Percentiles rank a stretch among this genome's conserved stretches.
Evolutionary conservation across 2,329 filamentous ascomycete species (phyloP).

Genomic region (Thyridium curvatum): DNA sequence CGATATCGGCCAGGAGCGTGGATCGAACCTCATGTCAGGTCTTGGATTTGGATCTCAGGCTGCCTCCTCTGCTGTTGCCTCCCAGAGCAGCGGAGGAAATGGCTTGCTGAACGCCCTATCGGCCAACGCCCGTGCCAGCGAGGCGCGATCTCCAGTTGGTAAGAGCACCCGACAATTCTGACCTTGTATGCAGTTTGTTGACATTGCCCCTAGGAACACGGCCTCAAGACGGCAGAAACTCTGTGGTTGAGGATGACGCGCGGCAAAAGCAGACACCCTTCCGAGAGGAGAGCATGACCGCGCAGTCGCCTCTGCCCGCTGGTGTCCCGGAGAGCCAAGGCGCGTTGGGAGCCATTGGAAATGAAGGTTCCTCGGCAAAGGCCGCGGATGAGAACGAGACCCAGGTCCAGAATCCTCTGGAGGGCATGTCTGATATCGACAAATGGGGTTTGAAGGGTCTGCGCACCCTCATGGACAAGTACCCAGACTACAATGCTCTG

Average conservation of each 20-base stretch:
- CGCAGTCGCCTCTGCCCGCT: constrained; percentile 27
- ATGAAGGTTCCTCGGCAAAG: constrained; percentile 31
- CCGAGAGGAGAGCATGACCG: constrained; percentile 33
- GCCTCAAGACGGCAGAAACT: constrained; percentile 35
- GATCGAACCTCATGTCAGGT: constrained; percentile 43
- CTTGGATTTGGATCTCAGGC: constrained; percentile 46
- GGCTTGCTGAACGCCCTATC: constrained; percentile 59
- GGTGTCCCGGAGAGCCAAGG: constrained; percentile 28
- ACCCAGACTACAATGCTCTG: constrained; percentile 55
- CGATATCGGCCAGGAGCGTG: constrained; percentile 51
- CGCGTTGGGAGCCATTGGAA: constrained; percentile 40
- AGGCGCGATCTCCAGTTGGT: constrained; percentile 43
- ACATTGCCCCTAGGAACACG: constrained; percentile 27
- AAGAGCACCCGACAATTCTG: constrained; percentile 10
- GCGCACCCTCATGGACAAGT: constrained; percentile 57
- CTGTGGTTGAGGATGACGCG: constrained; percentile 33
- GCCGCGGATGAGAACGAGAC: constrained; percentile 34
- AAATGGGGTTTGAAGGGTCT: constrained; percentile 62
- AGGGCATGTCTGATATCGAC: constrained; percentile 55
- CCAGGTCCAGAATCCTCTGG: constrained; percentile 50
- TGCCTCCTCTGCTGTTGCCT: constrained; percentile 27
- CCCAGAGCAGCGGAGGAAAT: constrained; percentile 45
- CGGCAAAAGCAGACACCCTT: constrained; percentile 38
- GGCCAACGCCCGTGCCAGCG: constrained; percentile 45
- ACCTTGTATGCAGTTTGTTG: constrained; percentile 23